Evolutionary conservation across 1,139 yeast genomes (phyloP), one percentile per base, ranked within the genome.

Genomic region (Saccharomyces hybrid): DNA sequence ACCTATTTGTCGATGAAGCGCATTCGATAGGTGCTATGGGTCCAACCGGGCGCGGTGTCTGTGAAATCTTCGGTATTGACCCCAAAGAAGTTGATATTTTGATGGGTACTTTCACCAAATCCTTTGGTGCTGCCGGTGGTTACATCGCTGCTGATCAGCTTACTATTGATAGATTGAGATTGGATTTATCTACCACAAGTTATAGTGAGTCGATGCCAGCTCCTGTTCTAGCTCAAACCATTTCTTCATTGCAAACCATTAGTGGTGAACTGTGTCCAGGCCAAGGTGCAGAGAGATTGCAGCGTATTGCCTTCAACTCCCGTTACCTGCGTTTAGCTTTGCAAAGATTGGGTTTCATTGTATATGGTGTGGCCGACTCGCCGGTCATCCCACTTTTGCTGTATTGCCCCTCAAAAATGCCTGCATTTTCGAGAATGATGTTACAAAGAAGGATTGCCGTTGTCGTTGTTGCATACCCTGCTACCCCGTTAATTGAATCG

Each of bases 41-140:
- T 32, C 95, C 96, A 46, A 73, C 75, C 51, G 99, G 99, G 51
- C 83, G 88, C 67, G 99, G 99, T 67, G 86, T 93, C 44, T 91
- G 98, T 74, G 98, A 95, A 70, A 88, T 88, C 72, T 93, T 87
- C 69, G 85, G 85, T 50, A 81, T 93, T 54, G 81, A 83, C 60
- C 93, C 98, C 44, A 70, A 75, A 23, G 80, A 82, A 51, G 78
- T 93, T 53, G 99, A 93, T 72, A 75, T 95, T 58, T 75, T 93
- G 62, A 93, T 93, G 99, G 99, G 99, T 51, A 93, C 99, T 7
- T 80, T 95, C 56, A 95, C 99, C 53, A 93, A 93, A 73, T 89
- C 97, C 5, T 93, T 93, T 72, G 99, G 99, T 67, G 98, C 99
- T 29, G 90, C 98, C 49, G 99, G 99, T 67, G 99, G 99, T 50